These are phyloP conservation scores for Blastocystis sp. DNA, from an alignment of 352 stramenopile genomes.

Conservation along the genomic window DNA sequence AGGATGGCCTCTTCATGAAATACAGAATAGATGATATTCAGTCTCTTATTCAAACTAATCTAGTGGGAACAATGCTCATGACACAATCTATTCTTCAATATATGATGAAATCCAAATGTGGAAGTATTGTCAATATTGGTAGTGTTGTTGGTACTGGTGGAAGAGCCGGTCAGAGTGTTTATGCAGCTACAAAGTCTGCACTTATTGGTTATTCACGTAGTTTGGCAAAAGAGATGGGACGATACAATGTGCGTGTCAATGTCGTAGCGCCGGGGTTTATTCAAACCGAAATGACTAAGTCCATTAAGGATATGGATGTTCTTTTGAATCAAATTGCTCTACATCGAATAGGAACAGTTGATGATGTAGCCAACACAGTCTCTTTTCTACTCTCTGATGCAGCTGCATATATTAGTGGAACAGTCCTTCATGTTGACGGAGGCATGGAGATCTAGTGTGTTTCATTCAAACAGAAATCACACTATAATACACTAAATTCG, in stretches of 20 bases:
- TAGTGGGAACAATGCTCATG: slow-evolving; percentile 19
- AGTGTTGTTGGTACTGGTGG: slow-evolving; percentile 78
- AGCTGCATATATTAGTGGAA: slow-evolving; percentile 76
- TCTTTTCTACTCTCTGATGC: slow-evolving; percentile 78
- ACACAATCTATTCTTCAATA: slow-evolving; percentile 42
- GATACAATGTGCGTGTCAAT: slow-evolving; percentile 81
- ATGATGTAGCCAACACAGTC: slow-evolving; percentile 80
- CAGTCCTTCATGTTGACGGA: slow-evolving; percentile 18
- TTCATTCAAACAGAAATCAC: slow-evolving; percentile 8
- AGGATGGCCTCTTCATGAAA: background rate
- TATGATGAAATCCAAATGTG: slow-evolving; percentile 62
- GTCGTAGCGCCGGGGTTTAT: slow-evolving; percentile 83
- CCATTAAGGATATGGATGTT: slow-evolving; percentile 72
- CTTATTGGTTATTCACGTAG: slow-evolving; percentile 79
- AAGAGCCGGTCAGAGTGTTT: slow-evolving; percentile 80
- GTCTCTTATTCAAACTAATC: slow-evolving; percentile 37
- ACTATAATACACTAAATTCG: slow-evolving; percentile 10
- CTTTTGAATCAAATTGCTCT: slow-evolving; percentile 76
- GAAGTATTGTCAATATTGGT: slow-evolving; percentile 78
- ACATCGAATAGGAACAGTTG: slow-evolving; percentile 74
- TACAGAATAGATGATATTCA: slow-evolving; percentile 11
- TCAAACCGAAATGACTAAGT: slow-evolving; percentile 78
- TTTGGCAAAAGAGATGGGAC: slow-evolving; percentile 81
- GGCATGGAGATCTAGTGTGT: slow-evolving; percentile 47
- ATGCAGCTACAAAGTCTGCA: slow-evolving; percentile 80